phyloP scores from a whole-genome alignment of 2,329 filamentous ascomycete species.

The Cladosporium sp. region DNA sequence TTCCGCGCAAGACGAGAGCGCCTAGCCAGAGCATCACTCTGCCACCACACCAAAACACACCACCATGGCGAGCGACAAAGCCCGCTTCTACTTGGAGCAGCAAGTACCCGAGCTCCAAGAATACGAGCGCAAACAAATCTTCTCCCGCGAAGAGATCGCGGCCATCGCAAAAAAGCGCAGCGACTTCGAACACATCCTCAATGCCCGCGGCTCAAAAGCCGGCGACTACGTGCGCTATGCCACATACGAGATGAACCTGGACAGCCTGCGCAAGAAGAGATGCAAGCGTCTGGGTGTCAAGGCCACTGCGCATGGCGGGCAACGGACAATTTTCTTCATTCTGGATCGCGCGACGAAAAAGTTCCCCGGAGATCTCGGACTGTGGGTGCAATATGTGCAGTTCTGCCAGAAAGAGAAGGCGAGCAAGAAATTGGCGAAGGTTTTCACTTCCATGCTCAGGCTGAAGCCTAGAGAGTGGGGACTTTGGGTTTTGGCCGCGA shows the following conservation, averaged over 20 bases:
- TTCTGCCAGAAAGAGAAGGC: conserved; percentile 67
- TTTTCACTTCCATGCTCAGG: conserved; percentile 66
- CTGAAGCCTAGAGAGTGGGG: conserved; percentile 80
- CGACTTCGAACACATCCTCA: conserved; percentile 87
- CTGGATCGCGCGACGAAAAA: conserved; percentile 81
- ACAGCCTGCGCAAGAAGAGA: conserved; percentile 75
- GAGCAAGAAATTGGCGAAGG: conserved; percentile 56
- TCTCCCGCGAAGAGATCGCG: conserved; percentile 83
- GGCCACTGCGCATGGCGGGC: conserved; percentile 62
- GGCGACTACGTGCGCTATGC: conserved; percentile 82
- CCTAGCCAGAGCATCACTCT: neutral
- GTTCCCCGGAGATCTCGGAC: conserved; percentile 71
- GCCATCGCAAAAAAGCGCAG: conserved; percentile 86
- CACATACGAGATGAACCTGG: conserved; percentile 63
- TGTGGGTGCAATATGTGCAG: conserved; percentile 89
- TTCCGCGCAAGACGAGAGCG: neutral
- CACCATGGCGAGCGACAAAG: conserved; percentile 72
- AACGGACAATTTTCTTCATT: conserved; percentile 81
- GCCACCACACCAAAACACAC: neutral
- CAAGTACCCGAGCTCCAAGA: conserved; percentile 88
- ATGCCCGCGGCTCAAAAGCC: conserved; percentile 72
- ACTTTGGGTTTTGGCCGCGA: conserved; percentile 81
- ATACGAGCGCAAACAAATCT: conserved; percentile 87
- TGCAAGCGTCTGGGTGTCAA: conserved; percentile 76
- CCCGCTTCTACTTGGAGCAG: conserved; percentile 89